phyloP scores from a whole-genome alignment of 331 rosid species.

The Acacia concinna region DNA sequence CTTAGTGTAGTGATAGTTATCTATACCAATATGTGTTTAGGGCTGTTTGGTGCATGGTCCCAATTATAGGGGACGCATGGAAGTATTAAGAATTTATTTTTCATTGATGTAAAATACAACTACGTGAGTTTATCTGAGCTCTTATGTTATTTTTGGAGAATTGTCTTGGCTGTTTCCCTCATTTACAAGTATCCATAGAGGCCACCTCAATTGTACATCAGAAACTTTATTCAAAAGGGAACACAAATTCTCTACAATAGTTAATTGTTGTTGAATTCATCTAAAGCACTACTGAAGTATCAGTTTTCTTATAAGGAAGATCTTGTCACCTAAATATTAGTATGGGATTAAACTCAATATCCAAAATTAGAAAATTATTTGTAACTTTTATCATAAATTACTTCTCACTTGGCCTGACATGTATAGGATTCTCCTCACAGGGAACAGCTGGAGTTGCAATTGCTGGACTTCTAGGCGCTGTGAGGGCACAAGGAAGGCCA shows the following conservation, averaged over 20 bases:
- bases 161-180: not conserved
- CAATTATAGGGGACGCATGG: not conserved
- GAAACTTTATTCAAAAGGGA: not conserved
- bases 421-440: conserved; percentile 42
- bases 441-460: conserved; percentile 99
- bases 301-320: conserved; percentile 20
- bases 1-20: not conserved
- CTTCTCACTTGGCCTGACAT: conserved; percentile 12
- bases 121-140: not conserved
- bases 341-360: not conserved
- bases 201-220: not conserved
- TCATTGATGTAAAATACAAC: not conserved
- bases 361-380: not conserved
- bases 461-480: conserved; percentile 99
- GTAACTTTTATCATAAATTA: conserved; percentile 17
- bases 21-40: not conserved
- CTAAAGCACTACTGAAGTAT: not conserved
- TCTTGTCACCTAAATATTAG: not conserved
- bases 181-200: not conserved
- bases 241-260: not conserved
- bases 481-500: conserved; percentile 97
- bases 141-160: not conserved
- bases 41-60: not conserved
- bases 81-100: not conserved
- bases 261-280: not conserved